phyloP scores from a whole-genome alignment of 805 yeast species.

The Saccharomycopsis amapae region DNA sequence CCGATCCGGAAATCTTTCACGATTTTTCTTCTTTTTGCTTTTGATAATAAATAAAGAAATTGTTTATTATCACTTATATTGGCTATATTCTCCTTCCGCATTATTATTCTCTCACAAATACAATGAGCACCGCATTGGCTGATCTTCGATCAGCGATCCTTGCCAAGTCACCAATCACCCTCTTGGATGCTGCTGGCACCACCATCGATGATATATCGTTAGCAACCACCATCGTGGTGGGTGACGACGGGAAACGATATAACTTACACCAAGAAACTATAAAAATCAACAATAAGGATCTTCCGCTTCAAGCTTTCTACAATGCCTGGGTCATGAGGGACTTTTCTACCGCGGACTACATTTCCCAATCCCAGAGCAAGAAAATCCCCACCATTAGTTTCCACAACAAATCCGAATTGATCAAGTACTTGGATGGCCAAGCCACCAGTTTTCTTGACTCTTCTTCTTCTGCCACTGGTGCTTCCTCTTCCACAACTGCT shows the following conservation, averaged over 20 bases:
- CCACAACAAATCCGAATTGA: slow-evolving; percentile 75
- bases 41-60: too few species aligned
- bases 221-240: not conserved
- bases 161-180: not conserved
- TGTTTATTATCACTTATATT: too few species aligned
- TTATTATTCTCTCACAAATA: too few species aligned
- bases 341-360: slow-evolving; percentile 72
- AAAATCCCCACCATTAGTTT: slow-evolving; percentile 69
- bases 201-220: not conserved
- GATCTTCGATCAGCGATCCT: not conserved
- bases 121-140: too few species aligned
- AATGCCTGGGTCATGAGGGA: slow-evolving; percentile 77
- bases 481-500: too few species aligned
- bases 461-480: too few species aligned
- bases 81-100: too few species aligned
- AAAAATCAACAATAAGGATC: not conserved
- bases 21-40: too few species aligned
- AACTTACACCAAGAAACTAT: not conserved
- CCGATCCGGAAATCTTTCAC: too few species aligned
- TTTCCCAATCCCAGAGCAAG: slow-evolving; percentile 59
- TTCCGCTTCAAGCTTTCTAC: slow-evolving; percentile 39
- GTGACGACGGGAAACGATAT: not conserved
- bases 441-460: too few species aligned
- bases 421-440: slow-evolving; percentile 81
- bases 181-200: not conserved